These are phyloP conservation scores for Phaeophleospora eucalypticola DNA, from an alignment of 2,329 filamentous ascomycete species.

Conservation along the genomic window DNA sequence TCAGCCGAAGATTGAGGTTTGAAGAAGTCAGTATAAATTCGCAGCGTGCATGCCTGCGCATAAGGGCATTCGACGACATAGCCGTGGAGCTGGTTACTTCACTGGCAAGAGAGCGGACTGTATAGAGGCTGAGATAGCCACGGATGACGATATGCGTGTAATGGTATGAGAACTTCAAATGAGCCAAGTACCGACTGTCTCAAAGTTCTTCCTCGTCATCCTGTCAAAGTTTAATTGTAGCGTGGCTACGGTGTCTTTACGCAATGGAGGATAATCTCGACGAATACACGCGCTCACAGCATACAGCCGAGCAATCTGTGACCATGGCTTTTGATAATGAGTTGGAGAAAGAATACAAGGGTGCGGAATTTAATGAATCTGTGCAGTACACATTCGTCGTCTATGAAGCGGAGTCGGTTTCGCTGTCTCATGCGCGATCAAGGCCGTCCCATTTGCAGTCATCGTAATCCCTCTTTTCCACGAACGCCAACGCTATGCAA, in stretches of 20 bases:
- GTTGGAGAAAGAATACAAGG: no score
- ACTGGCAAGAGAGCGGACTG: not conserved
- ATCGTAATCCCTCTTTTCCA: not conserved
- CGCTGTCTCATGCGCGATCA: not conserved
- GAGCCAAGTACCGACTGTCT: no score
- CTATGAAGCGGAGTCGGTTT: not conserved
- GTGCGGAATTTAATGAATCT: no score
- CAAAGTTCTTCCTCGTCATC: no score
- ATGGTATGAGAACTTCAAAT: no score
- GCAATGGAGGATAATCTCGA: no score
- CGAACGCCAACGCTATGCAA: not conserved
- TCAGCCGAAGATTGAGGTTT: constrained; percentile 3
- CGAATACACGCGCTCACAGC: no score
- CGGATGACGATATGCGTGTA: not conserved
- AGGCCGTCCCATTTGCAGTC: not conserved
- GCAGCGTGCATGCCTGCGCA: not conserved
- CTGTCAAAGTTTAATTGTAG: no score
- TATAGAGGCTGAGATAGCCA: not conserved
- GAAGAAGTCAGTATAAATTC: not conserved
- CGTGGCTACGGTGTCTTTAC: no score
- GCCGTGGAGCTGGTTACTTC: not conserved
- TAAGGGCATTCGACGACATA: not conserved
- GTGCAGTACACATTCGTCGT: no score
- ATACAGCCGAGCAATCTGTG: no score
- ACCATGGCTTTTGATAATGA: no score